Conservation (phyloP, 805 yeast species). For the Suhomyces vadensis region DNA sequence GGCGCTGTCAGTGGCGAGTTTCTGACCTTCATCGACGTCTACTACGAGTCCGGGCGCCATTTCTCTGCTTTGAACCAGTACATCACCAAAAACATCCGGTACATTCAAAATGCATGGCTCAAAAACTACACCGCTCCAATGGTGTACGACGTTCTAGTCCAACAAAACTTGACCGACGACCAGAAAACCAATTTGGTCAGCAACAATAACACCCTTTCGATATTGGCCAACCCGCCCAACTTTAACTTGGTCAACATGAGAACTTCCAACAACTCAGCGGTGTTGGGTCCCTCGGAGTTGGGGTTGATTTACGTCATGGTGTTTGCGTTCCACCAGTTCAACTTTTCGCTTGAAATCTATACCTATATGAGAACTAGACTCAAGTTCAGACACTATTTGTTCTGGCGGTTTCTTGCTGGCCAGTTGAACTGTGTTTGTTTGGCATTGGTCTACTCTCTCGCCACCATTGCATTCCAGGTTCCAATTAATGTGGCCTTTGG, state of each 20-base stretch:
- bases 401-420: conserved; percentile 30
- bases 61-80: conserved; percentile 33
- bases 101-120: conserved; percentile 23
- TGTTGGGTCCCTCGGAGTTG: conserved; percentile 34
- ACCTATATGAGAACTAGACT: conserved; percentile 20
- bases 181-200: conserved; percentile 15
- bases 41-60: conserved; percentile 32
- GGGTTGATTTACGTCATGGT: conserved; percentile 35
- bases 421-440: conserved; percentile 30
- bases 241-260: conserved; percentile 24
- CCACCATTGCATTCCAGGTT: conserved; percentile 33
- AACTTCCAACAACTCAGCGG: conserved; percentile 21
- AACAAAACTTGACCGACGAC: conserved; percentile 13
- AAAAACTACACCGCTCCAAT: conserved; percentile 18
- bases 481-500: conserved; percentile 29
- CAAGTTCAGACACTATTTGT: conserved; percentile 26
- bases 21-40: conserved; percentile 18
- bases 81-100: conserved; percentile 30
- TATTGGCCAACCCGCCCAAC: conserved; percentile 23
- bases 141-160: conserved; percentile 20
- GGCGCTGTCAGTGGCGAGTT: conserved; percentile 13
- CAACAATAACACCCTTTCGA: conserved; percentile 17
- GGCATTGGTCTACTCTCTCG: conserved; percentile 31
- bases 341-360: conserved; percentile 30
- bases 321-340: conserved; percentile 37